Evolutionary conservation across 31 red algal species (phyloP).

Genomic region (Pterothamnion heteromorphum): DNA sequence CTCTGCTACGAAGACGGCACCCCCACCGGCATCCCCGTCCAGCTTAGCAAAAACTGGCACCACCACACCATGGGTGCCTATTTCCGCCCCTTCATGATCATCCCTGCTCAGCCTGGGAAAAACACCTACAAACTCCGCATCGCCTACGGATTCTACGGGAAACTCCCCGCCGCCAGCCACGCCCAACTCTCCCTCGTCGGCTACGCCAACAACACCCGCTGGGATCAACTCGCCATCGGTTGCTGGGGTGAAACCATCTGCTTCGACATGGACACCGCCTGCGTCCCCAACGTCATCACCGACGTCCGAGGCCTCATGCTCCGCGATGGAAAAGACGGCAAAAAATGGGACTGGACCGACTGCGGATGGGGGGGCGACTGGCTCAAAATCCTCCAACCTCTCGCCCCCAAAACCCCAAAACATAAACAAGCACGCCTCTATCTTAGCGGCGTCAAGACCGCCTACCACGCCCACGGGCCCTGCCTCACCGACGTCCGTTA

Average conservation of each 20-base stretch:
- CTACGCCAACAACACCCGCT: not conserved
- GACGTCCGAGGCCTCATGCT: not conserved
- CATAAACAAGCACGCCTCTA: too few species aligned
- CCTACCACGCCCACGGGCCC: not conserved
- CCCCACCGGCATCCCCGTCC: not conserved
- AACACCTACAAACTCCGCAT: not conserved
- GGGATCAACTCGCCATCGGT: not conserved
- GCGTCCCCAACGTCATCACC: not conserved
- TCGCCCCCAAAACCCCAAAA: not conserved
- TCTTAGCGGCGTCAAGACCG: not conserved
- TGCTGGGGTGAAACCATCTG: not conserved
- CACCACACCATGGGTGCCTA: not conserved
- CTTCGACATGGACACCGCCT: not conserved
- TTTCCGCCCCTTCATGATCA: not conserved
- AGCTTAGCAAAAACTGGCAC: not conserved
- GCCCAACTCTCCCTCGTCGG: not conserved
- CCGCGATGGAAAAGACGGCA: not conserved
- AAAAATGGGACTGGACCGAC: not conserved
- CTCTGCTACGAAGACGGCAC: not conserved
- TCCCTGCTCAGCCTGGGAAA: not conserved
- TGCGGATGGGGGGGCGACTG: not conserved
- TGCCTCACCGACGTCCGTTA: not conserved
- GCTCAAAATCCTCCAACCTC: not conserved
- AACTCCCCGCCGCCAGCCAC: not conserved
- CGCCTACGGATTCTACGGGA: not conserved